Conservation (phyloP, 2,329 filamentous ascomycete genomes). For the Akanthomyces muscarius region DNA sequence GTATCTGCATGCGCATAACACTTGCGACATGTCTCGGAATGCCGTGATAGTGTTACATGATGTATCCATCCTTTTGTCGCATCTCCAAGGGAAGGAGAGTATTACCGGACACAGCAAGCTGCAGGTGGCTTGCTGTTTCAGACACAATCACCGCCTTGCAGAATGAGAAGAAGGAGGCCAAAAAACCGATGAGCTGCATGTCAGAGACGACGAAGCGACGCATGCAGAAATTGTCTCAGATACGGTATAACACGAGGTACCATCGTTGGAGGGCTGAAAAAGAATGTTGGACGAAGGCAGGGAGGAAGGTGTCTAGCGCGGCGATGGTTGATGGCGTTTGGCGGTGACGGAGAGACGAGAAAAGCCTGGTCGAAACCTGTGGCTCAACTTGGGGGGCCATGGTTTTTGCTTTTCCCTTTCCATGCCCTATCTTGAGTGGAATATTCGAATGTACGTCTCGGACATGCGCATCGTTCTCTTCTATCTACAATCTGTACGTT, state of each 20-base stretch:
- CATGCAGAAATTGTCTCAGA: slow-evolving; percentile 15
- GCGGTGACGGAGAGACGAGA: not conserved
- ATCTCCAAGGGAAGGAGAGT: not conserved
- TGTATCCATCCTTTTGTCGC: not conserved
- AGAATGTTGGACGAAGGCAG: not conserved
- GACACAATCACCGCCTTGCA: slow-evolving; percentile 1
- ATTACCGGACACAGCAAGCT: not conserved
- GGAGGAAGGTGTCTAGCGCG: too few relatives aligned
- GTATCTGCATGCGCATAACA: not conserved
- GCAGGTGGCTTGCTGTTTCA: slow-evolving; percentile 8
- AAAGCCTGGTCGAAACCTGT: not conserved
- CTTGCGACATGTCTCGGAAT: not conserved
- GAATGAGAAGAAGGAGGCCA: not conserved
- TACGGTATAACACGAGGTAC: not conserved
- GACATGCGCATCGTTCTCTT: not conserved
- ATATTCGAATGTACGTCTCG: not conserved
- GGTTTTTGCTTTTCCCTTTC: not conserved
- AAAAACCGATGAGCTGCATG: slow-evolving; percentile 6
- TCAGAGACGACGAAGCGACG: not conserved
- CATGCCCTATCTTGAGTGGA: too few relatives aligned
- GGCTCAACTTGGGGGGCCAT: not conserved
- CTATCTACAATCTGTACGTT: not conserved
- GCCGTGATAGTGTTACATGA: not conserved
- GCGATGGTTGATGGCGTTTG: not conserved
- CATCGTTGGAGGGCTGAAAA: not conserved